phyloP scores from a whole-genome alignment of 352 stramenopile species.

The Plasmopara halstedii region DNA sequence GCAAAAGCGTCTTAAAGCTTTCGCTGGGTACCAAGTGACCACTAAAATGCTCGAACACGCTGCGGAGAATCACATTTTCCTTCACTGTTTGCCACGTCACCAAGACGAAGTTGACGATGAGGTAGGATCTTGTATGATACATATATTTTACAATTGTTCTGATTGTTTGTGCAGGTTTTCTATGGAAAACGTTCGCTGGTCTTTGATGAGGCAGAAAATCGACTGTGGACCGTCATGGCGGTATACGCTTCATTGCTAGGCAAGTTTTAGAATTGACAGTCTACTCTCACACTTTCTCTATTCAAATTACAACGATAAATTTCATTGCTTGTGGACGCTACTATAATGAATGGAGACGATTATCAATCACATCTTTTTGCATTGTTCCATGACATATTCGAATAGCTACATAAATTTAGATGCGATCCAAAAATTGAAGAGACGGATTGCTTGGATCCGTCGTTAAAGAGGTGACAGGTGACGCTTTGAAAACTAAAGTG shows the following conservation, averaged over 20 bases:
- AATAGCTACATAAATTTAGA: no score
- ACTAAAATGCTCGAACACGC: constrained; percentile 89
- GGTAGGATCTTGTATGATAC: constrained; percentile 32
- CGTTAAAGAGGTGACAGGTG: no score
- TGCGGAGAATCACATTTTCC: constrained; percentile 90
- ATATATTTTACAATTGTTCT: background rate
- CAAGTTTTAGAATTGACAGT: constrained; percentile 19
- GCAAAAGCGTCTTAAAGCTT: constrained; percentile 89
- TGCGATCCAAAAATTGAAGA: no score
- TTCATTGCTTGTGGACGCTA: no score
- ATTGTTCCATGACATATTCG: no score
- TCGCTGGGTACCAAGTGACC: constrained; percentile 94
- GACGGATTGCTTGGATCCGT: no score
- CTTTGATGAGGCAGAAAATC: constrained; percentile 97
- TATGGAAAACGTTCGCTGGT: constrained; percentile 94
- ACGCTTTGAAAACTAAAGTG: no score
- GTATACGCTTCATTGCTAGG: constrained; percentile 67
- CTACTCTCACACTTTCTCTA: constrained; percentile 2
- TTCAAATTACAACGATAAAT: no score
- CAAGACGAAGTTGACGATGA: constrained; percentile 96
- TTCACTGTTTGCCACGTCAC: constrained; percentile 96
- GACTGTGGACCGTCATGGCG: constrained; percentile 99
- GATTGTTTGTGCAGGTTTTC: constrained; percentile 62
- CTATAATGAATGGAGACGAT: no score
- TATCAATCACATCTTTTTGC: no score